phyloP scores from a whole-genome alignment of 495 filamentous ascomycete genomes.

The Xylaria scruposa region DNA sequence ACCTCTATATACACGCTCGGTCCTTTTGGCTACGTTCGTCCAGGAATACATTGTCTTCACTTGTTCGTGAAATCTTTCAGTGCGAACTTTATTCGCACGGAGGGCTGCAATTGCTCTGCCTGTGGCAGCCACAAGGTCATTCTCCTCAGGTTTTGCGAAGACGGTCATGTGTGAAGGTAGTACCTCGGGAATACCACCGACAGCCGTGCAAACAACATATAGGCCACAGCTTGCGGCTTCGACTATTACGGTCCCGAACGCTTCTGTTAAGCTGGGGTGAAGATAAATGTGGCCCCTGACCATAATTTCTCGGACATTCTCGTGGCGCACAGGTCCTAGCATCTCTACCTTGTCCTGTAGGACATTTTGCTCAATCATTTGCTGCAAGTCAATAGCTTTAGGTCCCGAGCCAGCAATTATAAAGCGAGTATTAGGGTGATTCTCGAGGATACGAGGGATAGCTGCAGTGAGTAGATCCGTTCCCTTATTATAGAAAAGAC shows the following conservation, averaged over 20 bases:
- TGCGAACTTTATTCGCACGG: constrained; percentile 82
- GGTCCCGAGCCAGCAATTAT: constrained; percentile 95
- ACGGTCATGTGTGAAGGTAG: constrained; percentile 92
- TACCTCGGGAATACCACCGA: constrained; percentile 96
- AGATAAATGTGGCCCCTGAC: constrained; percentile 95
- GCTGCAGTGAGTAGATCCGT: constrained; percentile 94
- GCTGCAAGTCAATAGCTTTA: constrained; percentile 95
- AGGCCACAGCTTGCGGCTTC: constrained; percentile 95
- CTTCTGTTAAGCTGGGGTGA: constrained; percentile 92
- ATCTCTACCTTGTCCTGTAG: constrained; percentile 92
- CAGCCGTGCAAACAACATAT: constrained; percentile 94
- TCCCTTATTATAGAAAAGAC: constrained; percentile 98
- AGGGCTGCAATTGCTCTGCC: constrained; percentile 80
- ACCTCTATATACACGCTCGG: constrained; percentile 92
- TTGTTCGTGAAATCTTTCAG: constrained; percentile 93
- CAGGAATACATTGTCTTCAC: constrained; percentile 98
- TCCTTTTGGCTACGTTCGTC: constrained; percentile 91
- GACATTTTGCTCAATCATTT: constrained; percentile 97
- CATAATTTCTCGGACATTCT: constrained; percentile 99
- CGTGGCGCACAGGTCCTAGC: constrained; percentile 89
- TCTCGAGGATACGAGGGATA: constrained; percentile 87
- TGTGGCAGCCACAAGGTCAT: constrained; percentile 84
- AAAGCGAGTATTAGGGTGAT: constrained; percentile 92
- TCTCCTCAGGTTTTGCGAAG: constrained; percentile 91
- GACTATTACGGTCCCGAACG: constrained; percentile 96